Base-by-base conservation (phyloP, 1,284 basidiomycete genomes). In the Malassezia cuniculi region DNA sequence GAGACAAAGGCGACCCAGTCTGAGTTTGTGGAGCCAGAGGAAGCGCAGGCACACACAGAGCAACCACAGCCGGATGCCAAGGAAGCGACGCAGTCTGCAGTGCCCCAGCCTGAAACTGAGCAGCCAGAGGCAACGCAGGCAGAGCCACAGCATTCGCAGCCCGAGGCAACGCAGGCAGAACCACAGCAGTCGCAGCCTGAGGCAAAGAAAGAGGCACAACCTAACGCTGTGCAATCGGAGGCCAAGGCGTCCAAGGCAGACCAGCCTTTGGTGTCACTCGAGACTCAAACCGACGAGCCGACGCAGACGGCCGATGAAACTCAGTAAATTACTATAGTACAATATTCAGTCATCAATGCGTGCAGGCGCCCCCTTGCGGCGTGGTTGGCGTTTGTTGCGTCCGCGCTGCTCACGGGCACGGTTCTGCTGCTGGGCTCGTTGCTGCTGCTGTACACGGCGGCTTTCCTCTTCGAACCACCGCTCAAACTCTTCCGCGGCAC, bases 381-480 rank as follows among this genome's bases (percentile, higher is more conserved):
- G 22, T 6, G 7, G 22, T 24, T 11, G 22, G 22, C 30, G 30
- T 6, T 12, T 19, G 18, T 19, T 17, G 18, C 30, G 30, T 5
- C 30, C 30, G 30, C 30, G 30, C 10, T n/a, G 7, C 9, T 30
- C 24, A 24, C 11, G 22, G 22, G 7, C 11, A 6, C 22, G 22
- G 22, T 11, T 24, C 11, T 22, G 24, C 20, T 30, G 22, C 5
- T 4, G 6, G 15, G 17, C 15, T 21, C 19, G 21, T 17, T 42
- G 39, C 36, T 57, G 37, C 31, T 46, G 37, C 35, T 55, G 53
- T 6, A 63, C 33, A 6, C 58, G 54, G 18, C 48, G 54, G 27
- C 52, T 54, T 31, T 65, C 62, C 22, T 63, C 50, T n/a, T 60
- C 57, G 31, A 59, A 66, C 62, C 62, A 66, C 30, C 43, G 50